Base-by-base conservation (phyloP, 345 rosid genomes). In the Bretschneidera sinensis region DNA sequence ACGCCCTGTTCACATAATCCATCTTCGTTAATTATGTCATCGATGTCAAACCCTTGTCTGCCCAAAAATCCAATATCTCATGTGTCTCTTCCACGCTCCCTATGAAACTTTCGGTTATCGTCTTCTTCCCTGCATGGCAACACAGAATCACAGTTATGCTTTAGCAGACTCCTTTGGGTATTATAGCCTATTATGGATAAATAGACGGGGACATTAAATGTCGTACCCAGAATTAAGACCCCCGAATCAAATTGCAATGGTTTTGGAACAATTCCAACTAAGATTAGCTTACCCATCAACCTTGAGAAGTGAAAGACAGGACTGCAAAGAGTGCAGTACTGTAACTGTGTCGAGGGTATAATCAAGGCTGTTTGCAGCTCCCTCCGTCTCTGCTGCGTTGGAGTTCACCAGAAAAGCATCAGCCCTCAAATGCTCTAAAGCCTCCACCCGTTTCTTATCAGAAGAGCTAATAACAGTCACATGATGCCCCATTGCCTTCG, bases 11-110 rank as follows among this genome's bases (percentile, higher is more conserved):
- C 45, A 79, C 68, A 22, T 76, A 79, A 48, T 82, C 90, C 43
- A 79, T 70, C 77, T 83, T 74, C 69, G 85, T 71, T 18, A 74
- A 69, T 58, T 87, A 92, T 8, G 83, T 80, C 55, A 74, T 80
- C 8, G 82, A 69, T 8, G 51, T 71, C 71, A 89, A 63, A 0
- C 81, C 85, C 67, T 83, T 87, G 35, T 81, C 80, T 25, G 64
- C 70, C 77, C 87, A 76, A 22, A 85, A 82, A 0, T 70, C 79
- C 25, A 78, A 60, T 62, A 83, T 52, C 71, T 85, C 84, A 51
- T 78, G 76, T 9, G 77, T 70, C 59, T 87, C 92, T 64, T 81
- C 74, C 35, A 85, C 70, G 78, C 87, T 81, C 48, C 85, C 92
- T 18, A 76, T 51, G 19, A 83, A 82, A 57, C 85, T 85, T 45